Evolutionary conservation across 768 basidiomycete genomes (phyloP).

Genomic region (Boletellus emodensis): DNA sequence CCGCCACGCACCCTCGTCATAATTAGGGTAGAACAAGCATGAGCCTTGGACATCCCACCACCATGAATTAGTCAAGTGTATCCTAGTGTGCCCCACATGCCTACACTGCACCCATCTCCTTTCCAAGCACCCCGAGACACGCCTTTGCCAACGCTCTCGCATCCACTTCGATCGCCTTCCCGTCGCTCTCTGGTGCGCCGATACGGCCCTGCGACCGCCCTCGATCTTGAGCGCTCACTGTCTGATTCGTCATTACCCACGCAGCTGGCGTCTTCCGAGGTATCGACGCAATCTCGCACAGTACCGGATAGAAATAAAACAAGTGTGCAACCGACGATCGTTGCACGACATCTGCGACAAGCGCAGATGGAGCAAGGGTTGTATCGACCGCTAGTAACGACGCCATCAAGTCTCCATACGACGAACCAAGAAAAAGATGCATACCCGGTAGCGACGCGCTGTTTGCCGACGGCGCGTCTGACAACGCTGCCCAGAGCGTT

Average conservation of each 20-base stretch:
- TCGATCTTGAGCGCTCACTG: constrained; percentile 9
- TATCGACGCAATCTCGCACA: constrained; percentile 77
- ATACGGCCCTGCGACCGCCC: constrained; percentile 15
- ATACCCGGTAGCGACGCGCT: constrained; percentile 56
- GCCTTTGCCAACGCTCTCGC: constrained; percentile 61
- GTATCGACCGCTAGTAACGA: constrained; percentile 36
- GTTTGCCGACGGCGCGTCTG: constrained; percentile 57
- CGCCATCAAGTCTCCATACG: neutral
- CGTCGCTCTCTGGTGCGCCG: constrained; percentile 17
- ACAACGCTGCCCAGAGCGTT: constrained; percentile 71
- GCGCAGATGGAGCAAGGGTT: constrained; percentile 43
- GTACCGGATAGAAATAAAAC: constrained; percentile 78
- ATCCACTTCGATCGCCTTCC: constrained; percentile 50
- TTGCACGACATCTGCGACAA: constrained; percentile 68
- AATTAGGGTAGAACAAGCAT: neutral
- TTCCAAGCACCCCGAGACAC: constrained; percentile 66
- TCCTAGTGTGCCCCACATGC: no score
- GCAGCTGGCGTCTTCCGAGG: constrained; percentile 63
- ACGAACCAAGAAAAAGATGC: constrained; percentile 3
- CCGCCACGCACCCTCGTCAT: neutral
- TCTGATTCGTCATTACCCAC: constrained; percentile 44
- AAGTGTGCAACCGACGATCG: constrained; percentile 79
- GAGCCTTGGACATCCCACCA: no score
- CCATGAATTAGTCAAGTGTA: no score
- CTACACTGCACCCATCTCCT: constrained; percentile 60